Base-by-base conservation (phyloP, 306 rosid genomes). In the Vachellia collinsii region DNA sequence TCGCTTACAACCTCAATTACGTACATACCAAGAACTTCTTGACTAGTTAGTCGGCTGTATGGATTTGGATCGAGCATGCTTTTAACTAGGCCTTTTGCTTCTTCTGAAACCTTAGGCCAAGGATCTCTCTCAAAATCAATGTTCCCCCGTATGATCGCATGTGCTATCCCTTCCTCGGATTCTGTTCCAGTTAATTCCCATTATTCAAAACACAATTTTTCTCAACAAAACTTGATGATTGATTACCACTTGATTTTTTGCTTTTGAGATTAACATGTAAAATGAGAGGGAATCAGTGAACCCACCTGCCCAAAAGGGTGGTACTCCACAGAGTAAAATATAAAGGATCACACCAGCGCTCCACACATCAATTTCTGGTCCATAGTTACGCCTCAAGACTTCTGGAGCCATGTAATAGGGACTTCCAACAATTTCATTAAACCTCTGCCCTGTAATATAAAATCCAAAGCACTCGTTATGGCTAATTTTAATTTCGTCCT, bases 331-430 rank as follows among this genome's bases (percentile, higher is more conserved):
- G 29, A 94, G 93, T 58, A 94, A 86, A 77, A 94, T 94, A 51
- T 94, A 95, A 25, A 95, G 97, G 78, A 95, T 95, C 6, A 95
- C 98, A 12, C 99, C 99, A 17, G 98, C 87, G 76, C 97, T 95
- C 99, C 99, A 95, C 3, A 93, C 88, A 86, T 95, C 99, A 58
- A 93, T 79, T 83, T 93, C 97, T 17, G 86, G 91, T 43, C 97
- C 97, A 29, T 93, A 95, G 84, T 92, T 90, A 14, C 97, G 91
- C 79, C 96, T 88, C 22, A 95, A 78, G 3, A 95, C 98, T 82
- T 95, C 99, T 0, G 99, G 99, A 79, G 99, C 99, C 99, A 95
- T 95, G 89, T 95, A 95, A 87, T 95, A 95, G 51, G 99, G 99
- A 79, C 99, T 95, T 80, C 99, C 99, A 64, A 95, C 99, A 74